Evolutionary conservation across 331 rosid species (phyloP), one percentile per base, ranked within the genome.

Genomic region (Quercus phellos): DNA sequence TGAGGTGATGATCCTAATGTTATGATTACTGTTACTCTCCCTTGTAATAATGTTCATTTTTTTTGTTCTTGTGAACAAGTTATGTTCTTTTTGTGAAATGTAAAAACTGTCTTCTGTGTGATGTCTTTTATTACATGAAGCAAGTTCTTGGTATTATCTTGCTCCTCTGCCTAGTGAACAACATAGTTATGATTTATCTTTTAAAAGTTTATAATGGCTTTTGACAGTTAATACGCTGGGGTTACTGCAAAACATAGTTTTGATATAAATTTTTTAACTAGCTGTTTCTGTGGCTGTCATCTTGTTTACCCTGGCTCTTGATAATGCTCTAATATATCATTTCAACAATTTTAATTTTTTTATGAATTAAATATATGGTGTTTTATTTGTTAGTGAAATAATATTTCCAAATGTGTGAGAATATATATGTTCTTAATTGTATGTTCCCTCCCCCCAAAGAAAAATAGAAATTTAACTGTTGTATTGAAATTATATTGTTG

Each of bases 1-100:
- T 12, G 93, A 95, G 97, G 99, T 94, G 59, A 70, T 54, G 55
- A 26, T 73, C 43, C 50, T 4, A 22, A n/a, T 55, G 51, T 43
- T 67, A 27, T 59, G 19, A 27, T 61, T 21, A 26, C 27, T 5
- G 46, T 8, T 14, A 3, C 0, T 29, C 17, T 54, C 26, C 34
- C n/a, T 16, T 1, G 51, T 21, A 6, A 21, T 51, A 34, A 13
- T 22, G 2, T 70, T 6, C 17, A 13, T 70, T 70, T 22, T 6
- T 22, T 13, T 70, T 6, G 8, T 14, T 70, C 51, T 46, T 16
- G 29, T 9, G 17, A 46, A 17, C 46, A 38, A 38, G 46, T 38
- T 38, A 38, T 22, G 13, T 70, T 6, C 27, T 24, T 70, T 70
- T 43, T 14, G 29, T 4, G 17, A 46, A 30, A 29, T 30, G 7